These are phyloP conservation scores for Yamadazyma jaroonii DNA, from an alignment of 1,139 yeast species.

Conservation along the genomic window DNA sequence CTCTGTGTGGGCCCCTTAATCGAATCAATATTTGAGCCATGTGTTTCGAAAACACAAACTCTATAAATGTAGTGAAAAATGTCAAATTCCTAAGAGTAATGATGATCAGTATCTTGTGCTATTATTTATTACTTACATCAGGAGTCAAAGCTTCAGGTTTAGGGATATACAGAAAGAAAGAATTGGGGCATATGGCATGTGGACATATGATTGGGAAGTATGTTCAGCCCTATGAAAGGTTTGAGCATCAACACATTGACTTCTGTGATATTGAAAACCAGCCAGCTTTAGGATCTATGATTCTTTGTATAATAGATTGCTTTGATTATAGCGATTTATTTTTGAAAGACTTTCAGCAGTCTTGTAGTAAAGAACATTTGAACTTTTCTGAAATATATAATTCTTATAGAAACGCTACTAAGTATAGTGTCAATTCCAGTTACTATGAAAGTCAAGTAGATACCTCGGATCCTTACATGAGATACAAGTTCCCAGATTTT, in stretches of 20 bases:
- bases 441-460: constrained; percentile 5
- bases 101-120: too few species aligned
- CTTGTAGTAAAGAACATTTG: constrained; percentile 20
- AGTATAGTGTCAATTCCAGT: constrained; percentile 17
- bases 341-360: constrained; percentile 18
- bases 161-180: constrained; percentile 4
- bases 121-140: too few species aligned
- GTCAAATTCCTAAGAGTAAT: too few species aligned
- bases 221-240: constrained; percentile 6
- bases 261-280: constrained; percentile 27
- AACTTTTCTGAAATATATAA: constrained; percentile 18
- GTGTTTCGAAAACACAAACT: too few species aligned
- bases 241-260: constrained; percentile 5
- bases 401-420: constrained; percentile 28
- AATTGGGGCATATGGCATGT: constrained; percentile 7
- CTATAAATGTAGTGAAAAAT: too few species aligned
- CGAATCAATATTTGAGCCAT: too few species aligned
- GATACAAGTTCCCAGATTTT: constrained; percentile 3
- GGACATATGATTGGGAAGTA: constrained; percentile 6
- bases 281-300: constrained; percentile 36
- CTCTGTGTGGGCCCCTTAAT: too few species aligned
- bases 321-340: constrained; percentile 13
- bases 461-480: background rate
- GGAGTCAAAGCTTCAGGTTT: background rate
- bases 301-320: constrained; percentile 23